These are phyloP conservation scores for Barbatosphaeria neglecta DNA, from an alignment of 495 filamentous ascomycete genomes.

Conservation along the genomic window DNA sequence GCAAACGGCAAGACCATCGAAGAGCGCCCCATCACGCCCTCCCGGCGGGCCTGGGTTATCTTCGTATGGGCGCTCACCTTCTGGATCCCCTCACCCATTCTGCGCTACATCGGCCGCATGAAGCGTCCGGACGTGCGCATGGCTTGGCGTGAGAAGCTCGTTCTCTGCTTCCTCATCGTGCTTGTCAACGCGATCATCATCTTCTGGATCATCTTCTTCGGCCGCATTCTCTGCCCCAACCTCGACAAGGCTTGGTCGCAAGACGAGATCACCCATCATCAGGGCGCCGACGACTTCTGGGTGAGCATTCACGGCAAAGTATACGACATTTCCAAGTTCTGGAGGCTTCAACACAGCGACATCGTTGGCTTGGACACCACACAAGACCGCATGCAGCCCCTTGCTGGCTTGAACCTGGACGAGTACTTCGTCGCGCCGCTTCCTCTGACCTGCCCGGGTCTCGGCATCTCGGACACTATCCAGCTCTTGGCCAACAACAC, in stretches of 20 bases:
- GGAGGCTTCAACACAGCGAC: slow-evolving; percentile 72
- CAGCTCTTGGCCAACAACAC: slow-evolving; percentile 54
- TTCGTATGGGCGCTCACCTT: slow-evolving; percentile 82
- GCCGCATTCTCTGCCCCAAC: slow-evolving; percentile 76
- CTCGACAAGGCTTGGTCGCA: slow-evolving; percentile 81
- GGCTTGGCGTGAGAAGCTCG: slow-evolving; percentile 93
- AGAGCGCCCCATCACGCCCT: slow-evolving; percentile 47
- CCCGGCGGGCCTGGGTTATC: slow-evolving; percentile 65
- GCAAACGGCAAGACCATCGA: slow-evolving; percentile 66
- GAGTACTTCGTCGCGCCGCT: slow-evolving; percentile 79
- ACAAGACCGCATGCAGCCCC: slow-evolving; percentile 54
- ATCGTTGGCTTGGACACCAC: slow-evolving; percentile 45
- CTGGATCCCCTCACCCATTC: slow-evolving; percentile 83
- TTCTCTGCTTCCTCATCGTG: slow-evolving; percentile 68
- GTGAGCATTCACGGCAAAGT: slow-evolving; percentile 83
- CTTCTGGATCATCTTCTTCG: slow-evolving; percentile 88
- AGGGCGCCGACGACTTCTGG: slow-evolving; percentile 65
- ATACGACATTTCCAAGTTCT: slow-evolving; percentile 87
- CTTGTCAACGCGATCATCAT: slow-evolving; percentile 74
- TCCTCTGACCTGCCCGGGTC: slow-evolving; percentile 53
- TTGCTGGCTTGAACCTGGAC: slow-evolving; percentile 68
- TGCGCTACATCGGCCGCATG: slow-evolving; percentile 83
- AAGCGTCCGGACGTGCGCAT: slow-evolving; percentile 93
- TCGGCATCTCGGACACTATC: slow-evolving; percentile 45
- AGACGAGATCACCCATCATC: slow-evolving; percentile 59